A percentile compares a stretch with the other conserved stretches of the same genome.
These are phyloP conservation scores for Wickerhamiella brachini DNA, from an alignment of 805 yeast species.

Conservation along the genomic window DNA sequence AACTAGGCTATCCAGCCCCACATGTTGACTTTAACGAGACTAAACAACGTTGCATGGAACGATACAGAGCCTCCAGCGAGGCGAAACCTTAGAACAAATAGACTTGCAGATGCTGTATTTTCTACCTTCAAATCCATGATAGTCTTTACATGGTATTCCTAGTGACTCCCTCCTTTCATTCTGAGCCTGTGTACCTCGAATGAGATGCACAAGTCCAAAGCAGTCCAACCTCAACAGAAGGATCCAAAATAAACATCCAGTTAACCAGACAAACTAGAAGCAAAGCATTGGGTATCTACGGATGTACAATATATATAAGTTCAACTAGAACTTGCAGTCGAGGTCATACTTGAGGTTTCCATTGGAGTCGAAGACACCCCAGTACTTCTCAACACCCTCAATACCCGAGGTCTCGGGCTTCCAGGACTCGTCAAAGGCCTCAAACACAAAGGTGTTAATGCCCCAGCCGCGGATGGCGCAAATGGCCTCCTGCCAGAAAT, in stretches of 20 bases:
- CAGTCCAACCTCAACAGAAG: no score
- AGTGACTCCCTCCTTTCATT: no score
- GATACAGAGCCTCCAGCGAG: constrained; percentile 5
- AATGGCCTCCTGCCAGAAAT: constrained; percentile 76
- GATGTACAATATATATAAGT: neutral
- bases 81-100: no score
- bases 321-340: constrained; percentile 14
- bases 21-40: constrained; percentile 3
- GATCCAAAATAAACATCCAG: no score
- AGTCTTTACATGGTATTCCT: no score
- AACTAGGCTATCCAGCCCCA: constrained; percentile 13
- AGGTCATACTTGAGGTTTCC: constrained; percentile 24
- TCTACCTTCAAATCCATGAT: no score
- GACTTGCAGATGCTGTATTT: no score
- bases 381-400: constrained; percentile 72
- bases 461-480: constrained; percentile 97
- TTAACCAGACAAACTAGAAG: no score
- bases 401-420: constrained; percentile 63
- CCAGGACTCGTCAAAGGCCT: constrained; percentile 94
- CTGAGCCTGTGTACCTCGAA: no score
- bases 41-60: constrained; percentile 8
- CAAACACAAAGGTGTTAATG: constrained; percentile 79
- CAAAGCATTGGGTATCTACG: neutral
- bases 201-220: no score
- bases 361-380: constrained; percentile 66